A percentile compares a stretch with the other conserved stretches of the same genome.
phyloP scores from a whole-genome alignment of 73 alveolate genomes.

The Tetrahymena thermophila region DNA sequence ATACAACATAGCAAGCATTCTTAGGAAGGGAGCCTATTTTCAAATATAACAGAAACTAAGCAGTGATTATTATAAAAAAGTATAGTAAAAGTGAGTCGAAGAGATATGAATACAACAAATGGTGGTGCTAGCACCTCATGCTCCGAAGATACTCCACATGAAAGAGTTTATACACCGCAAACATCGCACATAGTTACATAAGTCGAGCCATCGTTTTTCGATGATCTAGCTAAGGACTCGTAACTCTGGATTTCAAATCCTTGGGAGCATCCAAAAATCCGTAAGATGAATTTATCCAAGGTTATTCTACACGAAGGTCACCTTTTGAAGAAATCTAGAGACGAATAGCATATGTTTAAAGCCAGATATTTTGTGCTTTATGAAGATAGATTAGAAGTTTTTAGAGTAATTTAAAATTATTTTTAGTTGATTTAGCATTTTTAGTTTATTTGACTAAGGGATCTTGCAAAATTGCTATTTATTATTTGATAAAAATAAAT shows the following conservation, averaged over 20 bases:
- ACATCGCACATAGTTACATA: neutral
- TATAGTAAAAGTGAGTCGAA: neutral
- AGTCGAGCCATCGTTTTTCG: neutral
- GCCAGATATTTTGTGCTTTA: neutral
- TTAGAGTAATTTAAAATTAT: neutral
- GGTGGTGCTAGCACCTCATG: neutral
- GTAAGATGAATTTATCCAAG: neutral
- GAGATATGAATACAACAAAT: neutral
- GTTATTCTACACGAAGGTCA: neutral
- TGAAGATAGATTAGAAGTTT: neutral
- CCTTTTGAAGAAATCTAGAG: neutral
- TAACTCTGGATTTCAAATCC: neutral
- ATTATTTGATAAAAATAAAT: too few relatives aligned
- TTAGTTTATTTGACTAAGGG: neutral
- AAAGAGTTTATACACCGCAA: neutral
- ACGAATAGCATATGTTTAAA: neutral
- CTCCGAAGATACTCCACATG: neutral
- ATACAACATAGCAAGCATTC: neutral
- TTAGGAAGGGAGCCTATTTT: neutral
- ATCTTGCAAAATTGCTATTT: too few relatives aligned
- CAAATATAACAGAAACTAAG: neutral
- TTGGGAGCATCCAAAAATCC: neutral
- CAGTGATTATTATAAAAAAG: neutral
- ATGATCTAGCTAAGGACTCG: neutral
- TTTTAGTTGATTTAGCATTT: neutral